Evolutionary conservation across 2,329 filamentous ascomycete species (phyloP), one percentile per base, ranked within the genome.

Genomic region (Penicillium hordei): DNA sequence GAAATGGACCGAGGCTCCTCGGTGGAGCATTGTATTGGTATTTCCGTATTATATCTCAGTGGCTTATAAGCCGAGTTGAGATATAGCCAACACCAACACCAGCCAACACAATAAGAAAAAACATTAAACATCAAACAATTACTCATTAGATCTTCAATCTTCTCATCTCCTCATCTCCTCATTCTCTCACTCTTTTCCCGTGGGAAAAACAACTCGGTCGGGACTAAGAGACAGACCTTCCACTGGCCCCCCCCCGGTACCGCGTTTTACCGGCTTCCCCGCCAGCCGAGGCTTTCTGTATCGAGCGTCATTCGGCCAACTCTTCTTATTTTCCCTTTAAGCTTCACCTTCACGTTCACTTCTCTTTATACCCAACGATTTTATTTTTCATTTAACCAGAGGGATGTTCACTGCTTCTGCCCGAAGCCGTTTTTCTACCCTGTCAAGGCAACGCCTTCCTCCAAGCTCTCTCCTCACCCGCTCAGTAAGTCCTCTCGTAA

Each of bases 401-500:
- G 74, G 70, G 66, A 78, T 78, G 76, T 78, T 78, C 69, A 70
- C 72, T 67, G 74, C 75, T 68, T 71, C 74, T 71, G 71, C 74
- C 63, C 67, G 75, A 70, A 74, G 72, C 70, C 75, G 76, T 70
- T 70, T 78, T 61, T 72, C 74, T 58, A 68, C 74, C 66, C 65
- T 77, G 61, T 67, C 72, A 68, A 72, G 76, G 68, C 69, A 73
- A 61, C 69, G 74, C 64, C 68, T 73, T 50, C 66, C 72, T 62
- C 65, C 72, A 50, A 71, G 69, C 46, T 62, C 68, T 61, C 65
- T 73, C 40, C 70, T 74, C 51, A 62, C 71, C 58, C 70, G 70
- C 68, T 71, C 68, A 51, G 73, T 76, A 68, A 55, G 70, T 45
- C 49, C 40, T 44, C 38, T 60, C 38, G 45, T 33, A 17, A 21